Evolutionary conservation across 1,284 basidiomycete genomes (phyloP), one percentile per base, ranked within the genome.

Genomic region (Puccinia coronata): DNA sequence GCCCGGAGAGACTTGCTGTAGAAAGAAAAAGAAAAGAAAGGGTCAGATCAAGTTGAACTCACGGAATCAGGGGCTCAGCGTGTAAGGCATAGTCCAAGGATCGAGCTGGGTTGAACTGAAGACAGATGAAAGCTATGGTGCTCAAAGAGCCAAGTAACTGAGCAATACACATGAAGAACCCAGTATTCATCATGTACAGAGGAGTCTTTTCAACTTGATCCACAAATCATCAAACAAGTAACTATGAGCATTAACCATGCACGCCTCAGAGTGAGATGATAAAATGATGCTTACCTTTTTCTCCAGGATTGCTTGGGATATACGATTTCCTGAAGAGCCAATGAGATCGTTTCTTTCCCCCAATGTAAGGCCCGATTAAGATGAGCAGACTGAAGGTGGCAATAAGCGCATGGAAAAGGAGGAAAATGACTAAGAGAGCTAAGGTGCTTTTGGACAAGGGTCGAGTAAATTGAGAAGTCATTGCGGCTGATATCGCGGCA

Each of bases 11-110:
- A n/a, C n/a, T n/a, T n/a, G n/a, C n/a, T n/a, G n/a, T n/a, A n/a
- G n/a, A n/a, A n/a, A n/a, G n/a, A n/a, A n/a, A n/a, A n/a, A n/a
- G n/a, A n/a, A n/a, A n/a, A n/a, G n/a, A n/a, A n/a, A n/a, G n/a
- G n/a, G n/a, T n/a, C n/a, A n/a, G n/a, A n/a, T n/a, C n/a, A n/a
- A n/a, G n/a, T n/a, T n/a, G n/a, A 31, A 59, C 57, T 59, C 57
- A 59, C 57, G 57, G 1, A 59, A 59, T 59, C 57, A 59, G 57
- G 16, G 57, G 57, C 28, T 59, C 14, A 59, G 57, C 57, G 57
- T 59, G 57, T 59, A 59, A 59, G 28, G 57, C 57, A 34, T 59
- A 59, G 34, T 34, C 18, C 8, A 59, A 34, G 14, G 57, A 59
- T 34, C 57, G 57, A 34, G 28, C 34, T 31, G 57, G 57, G 28